phyloP scores from a whole-genome alignment of 768 basidiomycete genomes.

The Suillus lakei region DNA sequence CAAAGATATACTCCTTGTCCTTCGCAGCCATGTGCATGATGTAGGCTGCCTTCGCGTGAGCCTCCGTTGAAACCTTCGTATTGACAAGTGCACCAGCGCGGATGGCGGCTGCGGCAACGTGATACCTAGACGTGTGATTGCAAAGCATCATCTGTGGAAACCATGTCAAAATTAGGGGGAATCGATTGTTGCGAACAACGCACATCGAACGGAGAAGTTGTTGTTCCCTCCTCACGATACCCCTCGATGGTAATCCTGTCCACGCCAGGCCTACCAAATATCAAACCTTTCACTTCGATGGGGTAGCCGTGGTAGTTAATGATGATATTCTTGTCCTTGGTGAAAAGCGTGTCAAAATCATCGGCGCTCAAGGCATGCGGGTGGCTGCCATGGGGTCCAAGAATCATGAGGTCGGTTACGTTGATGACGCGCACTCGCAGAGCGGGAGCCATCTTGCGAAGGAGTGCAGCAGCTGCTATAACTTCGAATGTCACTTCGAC shows the following conservation, averaged over 20 bases:
- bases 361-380: conserved; percentile 71
- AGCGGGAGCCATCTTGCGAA: conserved; percentile 68
- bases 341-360: conserved; percentile 75
- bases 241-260: conserved; percentile 62
- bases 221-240: conserved; percentile 77
- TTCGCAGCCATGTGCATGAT: conserved; percentile 65
- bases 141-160: conserved; percentile 72
- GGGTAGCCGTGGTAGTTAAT: conserved; percentile 89
- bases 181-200: conserved; percentile 23
- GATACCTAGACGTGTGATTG: conserved; percentile 70
- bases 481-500: conserved; percentile 90
- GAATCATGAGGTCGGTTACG: conserved; percentile 88
- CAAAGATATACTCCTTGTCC: conserved; percentile 64
- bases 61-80: conserved; percentile 55
- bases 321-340: conserved; percentile 66
- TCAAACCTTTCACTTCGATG: conserved; percentile 67
- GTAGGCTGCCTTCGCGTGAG: conserved; percentile 60
- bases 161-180: conserved; percentile 2
- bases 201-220: conserved; percentile 82
- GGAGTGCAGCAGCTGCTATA: conserved; percentile 81
- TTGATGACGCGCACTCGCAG: conserved; percentile 89
- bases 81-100: conserved; percentile 58
- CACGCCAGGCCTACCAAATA: conserved; percentile 58
- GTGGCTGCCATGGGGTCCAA: conserved; percentile 69
- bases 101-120: conserved; percentile 66